phyloP scores from a whole-genome alignment of 2,329 filamentous ascomycete genomes.

The Epichloe uncinata region DNA sequence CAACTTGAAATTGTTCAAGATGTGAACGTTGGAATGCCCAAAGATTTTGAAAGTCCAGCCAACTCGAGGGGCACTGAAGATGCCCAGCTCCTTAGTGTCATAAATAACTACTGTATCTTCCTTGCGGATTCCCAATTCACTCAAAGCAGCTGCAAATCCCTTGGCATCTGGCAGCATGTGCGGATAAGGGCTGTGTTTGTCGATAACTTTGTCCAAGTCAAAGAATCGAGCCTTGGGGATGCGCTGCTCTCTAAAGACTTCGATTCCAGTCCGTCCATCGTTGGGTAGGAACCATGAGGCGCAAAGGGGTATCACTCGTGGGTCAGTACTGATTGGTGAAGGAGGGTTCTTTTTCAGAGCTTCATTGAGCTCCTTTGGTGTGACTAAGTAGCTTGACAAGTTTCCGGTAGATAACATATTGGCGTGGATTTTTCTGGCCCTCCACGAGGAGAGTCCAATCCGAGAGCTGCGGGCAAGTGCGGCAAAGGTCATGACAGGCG shows the following conservation, averaged over 20 bases:
- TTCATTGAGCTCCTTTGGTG: slow-evolving; percentile 66
- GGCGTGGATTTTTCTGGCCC: slow-evolving; percentile 19
- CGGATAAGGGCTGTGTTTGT: slow-evolving; percentile 77
- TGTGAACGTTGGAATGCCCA: slow-evolving; percentile 75
- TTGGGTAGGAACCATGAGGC: slow-evolving; percentile 96
- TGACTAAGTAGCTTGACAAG: slow-evolving; percentile 75
- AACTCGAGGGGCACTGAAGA: slow-evolving; percentile 87
- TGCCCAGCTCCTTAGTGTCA: slow-evolving; percentile 78
- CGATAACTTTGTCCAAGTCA: slow-evolving; percentile 83
- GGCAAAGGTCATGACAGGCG: slow-evolving; percentile 27
- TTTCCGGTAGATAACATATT: slow-evolving; percentile 16
- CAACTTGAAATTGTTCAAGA: slow-evolving; percentile 91
- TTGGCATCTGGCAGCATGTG: slow-evolving; percentile 86
- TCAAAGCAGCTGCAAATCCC: slow-evolving; percentile 79
- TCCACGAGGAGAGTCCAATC: slow-evolving; percentile 25
- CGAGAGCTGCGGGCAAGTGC: slow-evolving; percentile 29
- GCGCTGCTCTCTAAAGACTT: slow-evolving; percentile 68
- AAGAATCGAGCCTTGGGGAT: slow-evolving; percentile 92
- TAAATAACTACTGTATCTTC: slow-evolving; percentile 93
- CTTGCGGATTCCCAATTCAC: slow-evolving; percentile 68
- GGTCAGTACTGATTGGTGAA: slow-evolving; percentile 65
- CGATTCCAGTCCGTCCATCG: slow-evolving; percentile 66
- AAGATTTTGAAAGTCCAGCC: slow-evolving; percentile 89
- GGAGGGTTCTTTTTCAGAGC: slow-evolving; percentile 74
- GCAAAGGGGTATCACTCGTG: slow-evolving; percentile 77